These are phyloP conservation scores for Acer saccharum DNA, from an alignment of 345 rosid genomes.

Conservation along the genomic window DNA sequence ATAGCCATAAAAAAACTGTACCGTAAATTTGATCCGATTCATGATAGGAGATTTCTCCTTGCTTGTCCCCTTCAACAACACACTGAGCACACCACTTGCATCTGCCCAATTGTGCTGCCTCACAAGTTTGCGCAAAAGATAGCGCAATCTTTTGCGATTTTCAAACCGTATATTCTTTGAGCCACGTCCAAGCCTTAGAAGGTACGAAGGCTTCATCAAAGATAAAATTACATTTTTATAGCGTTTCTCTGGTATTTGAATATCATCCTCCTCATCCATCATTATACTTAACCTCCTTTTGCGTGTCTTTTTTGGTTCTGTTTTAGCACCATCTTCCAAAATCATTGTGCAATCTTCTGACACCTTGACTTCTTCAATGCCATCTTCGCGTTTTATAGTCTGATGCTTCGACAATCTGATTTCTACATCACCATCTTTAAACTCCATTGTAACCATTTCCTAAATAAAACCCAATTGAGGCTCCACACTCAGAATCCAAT, in stretches of 20 bases:
- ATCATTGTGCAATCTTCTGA: not conserved
- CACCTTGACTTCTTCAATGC: not conserved
- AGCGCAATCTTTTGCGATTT: conserved; percentile 40
- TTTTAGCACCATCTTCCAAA: not conserved
- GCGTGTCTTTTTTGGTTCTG: conserved; percentile 14
- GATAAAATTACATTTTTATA: conserved; percentile 40
- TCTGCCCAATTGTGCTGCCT: conserved; percentile 59
- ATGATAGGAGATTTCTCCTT: conserved; percentile 37
- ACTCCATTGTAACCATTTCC: not conserved
- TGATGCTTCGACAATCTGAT: not conserved
- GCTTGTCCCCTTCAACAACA: conserved; percentile 57
- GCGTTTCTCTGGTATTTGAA: conserved; percentile 7
- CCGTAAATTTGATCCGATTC: conserved; percentile 75
- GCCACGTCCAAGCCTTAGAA: conserved; percentile 36
- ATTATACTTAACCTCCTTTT: conserved; percentile 18
- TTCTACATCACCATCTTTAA: not conserved
- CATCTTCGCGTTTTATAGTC: not conserved
- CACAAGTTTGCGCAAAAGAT: conserved; percentile 50
- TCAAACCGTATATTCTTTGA: conserved; percentile 35
- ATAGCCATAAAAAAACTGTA: conserved; percentile 15
- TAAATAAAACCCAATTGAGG: not conserved
- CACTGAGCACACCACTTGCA: conserved; percentile 65
- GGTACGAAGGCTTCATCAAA: conserved; percentile 56
- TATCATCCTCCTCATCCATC: conserved; percentile 4
- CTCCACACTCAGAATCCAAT: not conserved